A percentile compares a stretch with the other conserved stretches of the same genome.
phyloP scores from a whole-genome alignment of 2,329 filamentous ascomycete genomes.

The Colletotrichum lindemuthianum region DNA sequence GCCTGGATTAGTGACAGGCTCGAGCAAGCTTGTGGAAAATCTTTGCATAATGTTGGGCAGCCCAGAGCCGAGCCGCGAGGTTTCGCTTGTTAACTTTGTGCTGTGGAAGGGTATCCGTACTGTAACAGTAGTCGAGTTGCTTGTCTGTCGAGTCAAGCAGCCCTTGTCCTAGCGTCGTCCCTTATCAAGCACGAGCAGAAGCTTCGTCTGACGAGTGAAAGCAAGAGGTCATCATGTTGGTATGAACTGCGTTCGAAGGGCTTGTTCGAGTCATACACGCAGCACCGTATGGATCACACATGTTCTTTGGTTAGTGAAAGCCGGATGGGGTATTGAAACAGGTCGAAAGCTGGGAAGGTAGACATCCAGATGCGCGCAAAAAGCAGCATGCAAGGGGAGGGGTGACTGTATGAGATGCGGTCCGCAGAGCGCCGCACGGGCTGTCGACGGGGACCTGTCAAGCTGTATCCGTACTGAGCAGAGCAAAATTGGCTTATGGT shows the following conservation, averaged over 20 bases:
- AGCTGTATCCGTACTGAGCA: slow-evolving; percentile 3
- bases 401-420: slow-evolving; percentile 5
- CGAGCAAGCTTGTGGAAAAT: slow-evolving; percentile 6
- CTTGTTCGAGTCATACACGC: too few species aligned
- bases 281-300: too few species aligned
- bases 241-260: background rate
- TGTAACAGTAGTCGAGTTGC: slow-evolving; percentile 6
- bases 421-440: slow-evolving; percentile 26
- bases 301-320: too few species aligned
- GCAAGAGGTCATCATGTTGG: background rate
- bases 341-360: too few species aligned
- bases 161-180: slow-evolving; percentile 19
- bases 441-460: slow-evolving; percentile 23
- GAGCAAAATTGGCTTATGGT: slow-evolving; percentile 14
- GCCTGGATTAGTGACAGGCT: background rate
- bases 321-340: too few species aligned
- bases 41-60: background rate
- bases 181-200: slow-evolving; percentile 20
- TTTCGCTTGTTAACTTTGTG: slow-evolving; percentile 3
- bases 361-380: background rate
- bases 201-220: slow-evolving; percentile 6
- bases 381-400: background rate
- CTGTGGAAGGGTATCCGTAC: too few species aligned
- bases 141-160: slow-evolving; percentile 23
- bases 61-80: background rate